Evolutionary conservation across 2,329 filamentous ascomycete genomes (phyloP).

Genomic region (Lizonia empirigonia): DNA sequence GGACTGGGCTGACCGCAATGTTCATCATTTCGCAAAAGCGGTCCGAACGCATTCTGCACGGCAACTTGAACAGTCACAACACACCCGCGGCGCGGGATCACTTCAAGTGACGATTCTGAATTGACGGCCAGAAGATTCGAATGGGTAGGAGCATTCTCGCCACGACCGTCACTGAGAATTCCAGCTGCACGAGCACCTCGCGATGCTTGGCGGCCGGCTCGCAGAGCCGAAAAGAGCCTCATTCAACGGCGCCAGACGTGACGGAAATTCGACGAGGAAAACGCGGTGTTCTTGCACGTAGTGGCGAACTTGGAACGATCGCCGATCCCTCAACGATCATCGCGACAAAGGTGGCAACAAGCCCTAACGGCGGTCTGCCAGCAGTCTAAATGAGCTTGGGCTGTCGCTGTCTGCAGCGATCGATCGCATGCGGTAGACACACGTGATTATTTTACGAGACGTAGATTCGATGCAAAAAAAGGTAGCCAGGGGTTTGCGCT

Average conservation of each 20-base stretch:
- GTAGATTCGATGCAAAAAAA: too few species aligned
- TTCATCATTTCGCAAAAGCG: constrained; percentile 9
- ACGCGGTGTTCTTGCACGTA: not conserved
- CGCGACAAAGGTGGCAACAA: not conserved
- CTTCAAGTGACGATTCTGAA: not conserved
- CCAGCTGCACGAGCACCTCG: too few species aligned
- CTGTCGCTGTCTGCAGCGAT: not conserved
- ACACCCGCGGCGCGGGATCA: not conserved
- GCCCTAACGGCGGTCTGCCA: not conserved
- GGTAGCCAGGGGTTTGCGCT: too few species aligned
- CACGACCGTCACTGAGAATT: too few species aligned
- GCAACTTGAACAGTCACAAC: not conserved
- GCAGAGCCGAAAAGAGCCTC: constrained; percentile 14
- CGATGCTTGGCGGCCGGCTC: constrained; percentile 9
- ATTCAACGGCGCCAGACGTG: constrained; percentile 6
- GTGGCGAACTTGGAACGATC: constrained; percentile 11
- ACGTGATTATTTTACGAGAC: too few species aligned
- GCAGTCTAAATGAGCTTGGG: not conserved
- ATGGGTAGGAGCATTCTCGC: too few species aligned
- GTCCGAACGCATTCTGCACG: not conserved
- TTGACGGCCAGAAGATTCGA: too few species aligned
- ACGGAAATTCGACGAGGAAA: not conserved
- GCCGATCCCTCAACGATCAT: constrained; percentile 2
- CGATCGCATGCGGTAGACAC: not conserved
- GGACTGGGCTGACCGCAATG: constrained; percentile 14